Evolutionary conservation across 2,329 filamentous ascomycete species (phyloP), one percentile per base, ranked within the genome.

Genomic region (Xylariaceae sp.): DNA sequence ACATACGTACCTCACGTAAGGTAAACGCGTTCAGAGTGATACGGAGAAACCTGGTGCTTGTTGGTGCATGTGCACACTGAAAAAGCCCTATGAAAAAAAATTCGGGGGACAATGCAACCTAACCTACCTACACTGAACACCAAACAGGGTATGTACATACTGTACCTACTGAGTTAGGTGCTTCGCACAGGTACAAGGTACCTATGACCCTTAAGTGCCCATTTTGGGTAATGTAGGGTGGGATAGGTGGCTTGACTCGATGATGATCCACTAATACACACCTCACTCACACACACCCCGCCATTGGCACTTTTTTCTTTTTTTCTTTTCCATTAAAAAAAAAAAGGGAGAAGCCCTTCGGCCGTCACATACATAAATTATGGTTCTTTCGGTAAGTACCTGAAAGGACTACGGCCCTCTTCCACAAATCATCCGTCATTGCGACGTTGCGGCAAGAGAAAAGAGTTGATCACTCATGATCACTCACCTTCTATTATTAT

Each of bases 251-350:
- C 23, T 37, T 37, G 32, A 37, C 32, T 37, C 32, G 32, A 37
- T 37, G 32, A 10, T 10, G 7, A 12, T 37, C 32, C 32, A 37
- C 32, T 37, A 12, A 3, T 37, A 50, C 18, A 49, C 26, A 18
- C 40, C 29, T 16, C 32, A 29, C 19, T 43, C 47, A 43, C 47
- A 41, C 44, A 53, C 48, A 61, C 59, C 59, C 59, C 59, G 57
- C 59, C 59, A 61, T 59, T 57, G 40, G 52, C 50, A 44, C 47
- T 54, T 60, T 53, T 41, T 57, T 46, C n/a, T n/a, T n/a, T n/a
- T n/a, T n/a, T n/a, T n/a, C n/a, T n/a, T n/a, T n/a, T n/a, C n/a
- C n/a, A n/a, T n/a, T n/a, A 54, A 57, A 57, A 52, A 42, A 48
- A 50, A 52, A 42, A 48, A 48, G 47, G 52, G 45, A 43, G 40